phyloP scores from a whole-genome alignment of 83 land plant species.

The Thuja plicata region DNA sequence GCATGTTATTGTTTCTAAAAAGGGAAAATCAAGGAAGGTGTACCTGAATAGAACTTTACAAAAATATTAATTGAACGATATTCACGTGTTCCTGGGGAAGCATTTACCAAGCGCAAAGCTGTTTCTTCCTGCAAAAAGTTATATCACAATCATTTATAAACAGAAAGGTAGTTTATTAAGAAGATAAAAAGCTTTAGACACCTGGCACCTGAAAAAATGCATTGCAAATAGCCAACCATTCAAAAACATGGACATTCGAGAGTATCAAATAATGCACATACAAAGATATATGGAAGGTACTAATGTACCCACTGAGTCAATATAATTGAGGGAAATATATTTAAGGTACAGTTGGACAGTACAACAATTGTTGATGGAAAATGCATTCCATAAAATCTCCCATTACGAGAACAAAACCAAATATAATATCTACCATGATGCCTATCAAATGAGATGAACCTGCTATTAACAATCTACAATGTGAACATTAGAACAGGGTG shows the following conservation, averaged over 20 bases:
- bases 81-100: conserved; percentile 61
- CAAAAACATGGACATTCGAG: too few relatives aligned
- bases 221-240: too few relatives aligned
- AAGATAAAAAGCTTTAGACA: background rate
- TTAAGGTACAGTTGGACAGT: background rate
- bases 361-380: too few relatives aligned
- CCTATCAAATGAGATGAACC: background rate
- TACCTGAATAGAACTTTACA: conserved; percentile 89
- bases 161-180: background rate
- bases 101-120: conserved; percentile 76
- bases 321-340: too few relatives aligned
- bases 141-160: background rate
- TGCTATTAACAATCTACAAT: background rate
- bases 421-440: background rate
- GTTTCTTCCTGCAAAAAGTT: conserved; percentile 73
- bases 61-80: conserved; percentile 89
- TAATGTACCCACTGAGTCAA: too few relatives aligned
- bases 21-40: conserved; percentile 9
- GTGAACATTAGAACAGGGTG: background rate
- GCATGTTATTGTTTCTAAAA: background rate
- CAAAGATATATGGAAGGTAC: too few relatives aligned
- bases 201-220: background rate
- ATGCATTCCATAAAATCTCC: background rate
- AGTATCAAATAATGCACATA: too few relatives aligned
- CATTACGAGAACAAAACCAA: background rate